Evolutionary conservation across 108 stramenopile genomes (phyloP), one percentile per base, ranked within the genome.

Genomic region (Cyclostephanos tholiformis): DNA sequence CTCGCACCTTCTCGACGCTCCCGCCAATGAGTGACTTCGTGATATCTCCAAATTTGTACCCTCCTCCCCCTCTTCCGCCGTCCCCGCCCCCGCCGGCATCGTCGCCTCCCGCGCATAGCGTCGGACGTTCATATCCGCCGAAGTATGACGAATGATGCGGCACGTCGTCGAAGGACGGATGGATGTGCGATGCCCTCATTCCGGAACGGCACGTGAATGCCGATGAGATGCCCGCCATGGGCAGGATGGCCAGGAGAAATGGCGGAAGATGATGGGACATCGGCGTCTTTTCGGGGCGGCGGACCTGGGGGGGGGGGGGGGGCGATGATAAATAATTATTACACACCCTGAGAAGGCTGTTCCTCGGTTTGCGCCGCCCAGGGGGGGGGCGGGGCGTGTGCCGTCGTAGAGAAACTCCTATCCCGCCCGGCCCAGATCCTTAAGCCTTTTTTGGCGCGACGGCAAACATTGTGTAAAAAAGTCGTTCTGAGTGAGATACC

Each of bases 1-100:
- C 52, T 51, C 66, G 52, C 46, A 36, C 66, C 38, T 60, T 60
- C 25, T 72, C 71, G 1, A 77, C 70, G n/a, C 69, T 75, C 8
- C 60, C 58, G 19, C 75, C 75, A 46, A 76, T 71, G 1, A 80
- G 49, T 32, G 79, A 80, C 75, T 80, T 80, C 0, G 79, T 76
- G 0, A 80, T 19, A 48, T 80, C 79, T 5, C 79, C 79, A 52
- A 80, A 80, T 22, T 49, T 39, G 26, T 80, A 5, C 62, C 75
- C 38, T 56, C 63, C 57, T 58, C 61, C 26, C 39, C 70, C 70
- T 1, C 63, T 32, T 22, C 58, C 69, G 44, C 62, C 57, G 10
- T 27, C 44, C 11, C 51, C 65, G 14, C 29, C 69, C 30, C 43
- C 61, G 57, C 17, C 9, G 1, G 41, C 26, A 7, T 20, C 41